Percentiles rank a stretch among this genome's conserved stretches.
Evolutionary conservation across 345 rosid genomes (phyloP).

Genomic region (Xanthoceras sorbifolium): DNA sequence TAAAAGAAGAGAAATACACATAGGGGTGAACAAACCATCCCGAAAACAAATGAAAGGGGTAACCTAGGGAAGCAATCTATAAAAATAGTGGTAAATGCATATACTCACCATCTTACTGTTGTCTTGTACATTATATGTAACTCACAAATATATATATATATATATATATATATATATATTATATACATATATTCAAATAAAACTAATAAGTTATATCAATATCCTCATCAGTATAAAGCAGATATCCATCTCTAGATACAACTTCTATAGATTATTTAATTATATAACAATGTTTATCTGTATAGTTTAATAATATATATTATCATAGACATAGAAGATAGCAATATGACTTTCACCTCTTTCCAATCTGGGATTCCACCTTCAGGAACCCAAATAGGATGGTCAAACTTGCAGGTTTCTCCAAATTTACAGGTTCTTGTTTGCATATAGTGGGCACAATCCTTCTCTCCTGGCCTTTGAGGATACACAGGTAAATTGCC

Average conservation of each 20-base stretch:
- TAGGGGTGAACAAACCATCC: background rate
- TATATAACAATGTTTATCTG: conserved; percentile 15
- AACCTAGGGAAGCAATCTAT: background rate
- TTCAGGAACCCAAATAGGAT: conserved; percentile 99
- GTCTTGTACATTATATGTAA: no score
- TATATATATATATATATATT: no score
- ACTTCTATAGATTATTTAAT: background rate
- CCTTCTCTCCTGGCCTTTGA: conserved; percentile 97
- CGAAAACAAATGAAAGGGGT: background rate
- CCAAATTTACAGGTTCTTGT: conserved; percentile 99
- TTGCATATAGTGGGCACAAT: conserved; percentile 99
- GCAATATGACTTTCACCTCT: conserved; percentile 92
- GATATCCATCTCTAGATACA: conserved; percentile 11
- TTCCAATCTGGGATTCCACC: conserved; percentile 99
- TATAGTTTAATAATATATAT: conserved; percentile 25
- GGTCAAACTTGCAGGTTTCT: conserved; percentile 98
- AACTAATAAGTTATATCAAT: background rate
- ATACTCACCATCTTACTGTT: background rate
- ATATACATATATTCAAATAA: conserved; percentile 7
- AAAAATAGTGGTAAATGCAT: background rate
- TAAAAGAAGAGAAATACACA: background rate
- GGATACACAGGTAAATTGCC: conserved; percentile 89
- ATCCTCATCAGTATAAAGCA: conserved; percentile 16
- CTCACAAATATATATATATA: no score
- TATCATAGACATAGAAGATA: conserved; percentile 45